Percentiles rank a stretch among this genome's conserved stretches.
Conservation (phyloP, 2,329 filamentous ascomycete genomes). For the Lasiodiplodia sp. region DNA sequence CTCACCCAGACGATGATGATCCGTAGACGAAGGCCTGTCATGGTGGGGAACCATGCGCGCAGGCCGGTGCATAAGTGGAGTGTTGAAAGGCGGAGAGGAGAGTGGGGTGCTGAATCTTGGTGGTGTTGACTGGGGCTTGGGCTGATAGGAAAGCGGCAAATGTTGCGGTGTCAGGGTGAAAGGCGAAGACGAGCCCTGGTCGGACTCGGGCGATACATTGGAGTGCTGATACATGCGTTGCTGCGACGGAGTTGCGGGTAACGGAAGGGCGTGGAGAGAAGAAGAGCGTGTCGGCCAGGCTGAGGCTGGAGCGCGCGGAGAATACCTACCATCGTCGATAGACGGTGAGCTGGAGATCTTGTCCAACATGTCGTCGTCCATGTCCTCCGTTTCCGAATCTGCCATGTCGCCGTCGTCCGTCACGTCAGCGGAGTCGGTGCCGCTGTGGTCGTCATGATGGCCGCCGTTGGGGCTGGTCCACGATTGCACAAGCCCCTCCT, state of each 20-base stretch:
- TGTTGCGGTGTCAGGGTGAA: conserved; percentile 53
- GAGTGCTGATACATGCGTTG: conserved; percentile 30
- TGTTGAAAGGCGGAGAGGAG: conserved; percentile 42
- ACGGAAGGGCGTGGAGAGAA: conserved; percentile 50
- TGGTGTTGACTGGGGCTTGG: conserved; percentile 20
- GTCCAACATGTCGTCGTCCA: conserved; percentile 96
- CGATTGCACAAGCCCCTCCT: conserved; percentile 67
- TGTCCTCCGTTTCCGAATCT: conserved; percentile 68
- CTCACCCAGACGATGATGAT: conserved; percentile 52
- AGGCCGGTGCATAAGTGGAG: conserved; percentile 47
- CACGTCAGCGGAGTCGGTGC: conserved; percentile 59
- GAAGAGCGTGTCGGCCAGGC: conserved; percentile 51
- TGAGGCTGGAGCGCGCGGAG: conserved; percentile 43
- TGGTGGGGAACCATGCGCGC: conserved; percentile 36
- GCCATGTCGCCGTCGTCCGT: conserved; percentile 61
- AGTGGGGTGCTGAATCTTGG: conserved; percentile 21
- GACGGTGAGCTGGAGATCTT: conserved; percentile 98
- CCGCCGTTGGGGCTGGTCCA: conserved; percentile 36
- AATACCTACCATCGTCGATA: conserved; percentile 96
- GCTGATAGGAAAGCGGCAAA: conserved; percentile 46
- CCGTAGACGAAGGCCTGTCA: conserved; percentile 43
- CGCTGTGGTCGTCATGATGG: conserved; percentile 51
- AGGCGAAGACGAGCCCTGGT: conserved; percentile 51
- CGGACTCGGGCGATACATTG: conserved; percentile 41
- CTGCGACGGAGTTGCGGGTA: conserved; percentile 34